Evolutionary conservation across 805 yeast genomes (phyloP).

Genomic region (Lipomyces yamanashiensis): DNA sequence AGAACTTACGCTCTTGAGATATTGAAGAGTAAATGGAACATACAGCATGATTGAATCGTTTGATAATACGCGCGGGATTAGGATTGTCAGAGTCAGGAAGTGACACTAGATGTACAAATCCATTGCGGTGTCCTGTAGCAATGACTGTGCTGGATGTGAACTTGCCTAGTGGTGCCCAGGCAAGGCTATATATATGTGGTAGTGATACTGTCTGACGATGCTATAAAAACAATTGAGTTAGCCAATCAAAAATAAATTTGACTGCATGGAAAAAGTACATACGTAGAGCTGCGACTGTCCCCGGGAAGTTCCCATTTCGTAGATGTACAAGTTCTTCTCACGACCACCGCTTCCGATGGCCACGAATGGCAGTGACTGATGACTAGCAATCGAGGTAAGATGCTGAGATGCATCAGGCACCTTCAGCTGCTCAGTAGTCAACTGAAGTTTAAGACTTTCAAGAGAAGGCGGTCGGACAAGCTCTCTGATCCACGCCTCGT

Average conservation of each 20-base stretch:
- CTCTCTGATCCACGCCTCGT: constrained; percentile 37
- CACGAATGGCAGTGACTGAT: constrained; percentile 48
- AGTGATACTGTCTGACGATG: constrained; percentile 64
- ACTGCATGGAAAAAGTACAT: background rate
- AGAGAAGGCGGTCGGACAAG: constrained; percentile 31
- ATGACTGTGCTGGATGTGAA: constrained; percentile 52
- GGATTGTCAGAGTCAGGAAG: constrained; percentile 61
- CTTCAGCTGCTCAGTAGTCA: constrained; percentile 42
- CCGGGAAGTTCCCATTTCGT: constrained; percentile 50
- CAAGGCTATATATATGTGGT: constrained; percentile 56
- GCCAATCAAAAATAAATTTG: background rate
- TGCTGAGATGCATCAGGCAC: constrained; percentile 47
- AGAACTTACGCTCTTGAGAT: background rate
- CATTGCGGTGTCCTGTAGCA: constrained; percentile 74
- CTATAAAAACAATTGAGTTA: background rate
- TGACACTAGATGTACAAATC: constrained; percentile 71
- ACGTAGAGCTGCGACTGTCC: constrained; percentile 26
- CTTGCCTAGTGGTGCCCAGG: constrained; percentile 48
- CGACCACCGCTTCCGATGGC: constrained; percentile 61
- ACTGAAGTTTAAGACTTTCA: constrained; percentile 25
- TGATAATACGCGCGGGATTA: constrained; percentile 70
- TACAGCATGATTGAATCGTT: constrained; percentile 73
- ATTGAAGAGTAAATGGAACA: background rate
- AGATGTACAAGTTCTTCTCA: constrained; percentile 56
- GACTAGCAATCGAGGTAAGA: constrained; percentile 46